phyloP scores from a whole-genome alignment of 352 stramenopile genomes.

The Phytophthora pini region DNA sequence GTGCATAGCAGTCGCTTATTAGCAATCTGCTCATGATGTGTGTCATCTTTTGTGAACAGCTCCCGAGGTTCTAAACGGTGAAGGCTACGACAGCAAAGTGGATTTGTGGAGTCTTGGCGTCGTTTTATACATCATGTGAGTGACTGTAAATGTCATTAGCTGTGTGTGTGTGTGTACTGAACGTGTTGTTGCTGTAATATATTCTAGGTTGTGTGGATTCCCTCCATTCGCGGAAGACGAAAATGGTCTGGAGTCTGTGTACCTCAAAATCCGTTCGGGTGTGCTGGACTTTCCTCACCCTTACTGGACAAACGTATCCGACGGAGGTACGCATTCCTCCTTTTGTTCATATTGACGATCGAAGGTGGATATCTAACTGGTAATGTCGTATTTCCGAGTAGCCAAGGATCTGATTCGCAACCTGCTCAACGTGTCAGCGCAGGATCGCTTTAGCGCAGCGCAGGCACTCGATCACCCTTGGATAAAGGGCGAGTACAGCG shows the following conservation, averaged over 20 bases:
- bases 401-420: constrained; percentile 86
- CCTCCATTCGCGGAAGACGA: constrained; percentile 87
- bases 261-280: constrained; percentile 85
- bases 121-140: constrained; percentile 90
- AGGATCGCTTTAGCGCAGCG: constrained; percentile 75
- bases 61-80: constrained; percentile 84
- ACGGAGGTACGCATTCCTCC: constrained; percentile 48
- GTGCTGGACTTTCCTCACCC: constrained; percentile 81
- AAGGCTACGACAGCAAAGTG: constrained; percentile 90
- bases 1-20: not conserved
- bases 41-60: constrained; percentile 31
- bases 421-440: constrained; percentile 75
- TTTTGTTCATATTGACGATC: constrained; percentile 2
- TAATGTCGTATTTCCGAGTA: constrained; percentile 17
- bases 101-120: constrained; percentile 88
- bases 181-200: not conserved
- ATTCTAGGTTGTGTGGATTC: constrained; percentile 75
- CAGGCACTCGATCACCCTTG: constrained; percentile 82
- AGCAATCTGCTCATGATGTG: constrained; percentile 2
- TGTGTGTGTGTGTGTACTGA: not conserved
- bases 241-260: constrained; percentile 82
- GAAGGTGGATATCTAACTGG: constrained; percentile 10
- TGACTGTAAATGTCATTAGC: not conserved
- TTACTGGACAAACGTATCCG: constrained; percentile 89
- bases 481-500: constrained; percentile 87